Base-by-base conservation (phyloP, 2,329 filamentous ascomycete genomes). In the Fusarium sublunatum region DNA sequence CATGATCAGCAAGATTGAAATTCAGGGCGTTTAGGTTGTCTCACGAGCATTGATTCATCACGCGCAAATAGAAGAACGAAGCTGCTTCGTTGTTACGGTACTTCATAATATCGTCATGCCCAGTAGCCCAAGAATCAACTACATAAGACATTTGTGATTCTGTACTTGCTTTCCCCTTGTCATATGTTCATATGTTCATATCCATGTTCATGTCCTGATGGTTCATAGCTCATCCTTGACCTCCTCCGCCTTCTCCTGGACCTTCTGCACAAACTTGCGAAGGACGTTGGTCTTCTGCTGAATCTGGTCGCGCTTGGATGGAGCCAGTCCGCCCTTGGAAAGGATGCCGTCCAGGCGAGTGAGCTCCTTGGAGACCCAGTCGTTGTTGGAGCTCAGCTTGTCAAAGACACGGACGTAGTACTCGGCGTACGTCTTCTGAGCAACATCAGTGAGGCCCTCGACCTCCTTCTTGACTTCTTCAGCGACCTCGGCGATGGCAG, bases 391-490 rank as follows among this genome's bases (percentile, higher is more conserved):
- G 74, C 82, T 83, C 64, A 95, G 81, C 87, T 97, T 98, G 75
- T 91, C 87, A 60, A 95, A 90, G 51, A 96, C 93, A 76, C 91
- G 92, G 76, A 95, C 83, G 78, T 99, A 98, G 86, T 99, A 99
- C 79, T 93, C 86, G 42, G 92, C 92, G 74, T 94, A 96, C 82
- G 91, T 92, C 77, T 89, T 78, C 77, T 87, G 81, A 11, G 80
- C 81, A 61, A 80, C 76, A 49, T 85, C 88, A 79, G 89, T 86
- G 48, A 95, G 76, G 47, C 78, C 81, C 69, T 84, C 83, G 22
- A 88, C 88, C 60, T 87, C 86, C 80, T 90, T 89, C 81, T 90
- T 89, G 49, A 91, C 83, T 78, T 96, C 90, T 39, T 83, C 83
- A 31, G 86, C 82, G 22, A 92, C 85, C 64, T 89, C 86, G 40